These are phyloP conservation scores for Cenchrus fungigraminus DNA, from an alignment of 176 grass and related monocot species.

Conservation along the genomic window DNA sequence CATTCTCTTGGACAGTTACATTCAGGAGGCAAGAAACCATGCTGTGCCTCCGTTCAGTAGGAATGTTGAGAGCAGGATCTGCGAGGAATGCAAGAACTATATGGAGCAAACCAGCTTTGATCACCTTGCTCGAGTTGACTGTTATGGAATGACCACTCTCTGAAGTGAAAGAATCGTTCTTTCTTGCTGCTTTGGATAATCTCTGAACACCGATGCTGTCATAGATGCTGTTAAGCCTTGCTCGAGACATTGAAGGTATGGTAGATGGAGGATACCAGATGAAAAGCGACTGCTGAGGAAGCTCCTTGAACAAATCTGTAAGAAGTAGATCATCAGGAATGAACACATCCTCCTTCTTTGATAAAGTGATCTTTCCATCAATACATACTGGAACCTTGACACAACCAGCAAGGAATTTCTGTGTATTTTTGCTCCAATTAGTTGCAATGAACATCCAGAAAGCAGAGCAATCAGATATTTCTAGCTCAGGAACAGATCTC, in stretches of 20 bases:
- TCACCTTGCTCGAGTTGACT: slow-evolving; percentile 1
- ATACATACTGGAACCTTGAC: slow-evolving; percentile 53
- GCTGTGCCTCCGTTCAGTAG: slow-evolving; percentile 34
- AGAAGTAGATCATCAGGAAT: slow-evolving; percentile 72
- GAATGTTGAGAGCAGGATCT: slow-evolving; percentile 46
- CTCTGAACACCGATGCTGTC: slow-evolving; percentile 49
- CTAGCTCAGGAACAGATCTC: slow-evolving; percentile 16
- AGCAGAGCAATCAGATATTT: slow-evolving; percentile 48
- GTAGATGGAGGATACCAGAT: slow-evolving; percentile 62
- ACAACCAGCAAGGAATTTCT: slow-evolving; percentile 37
- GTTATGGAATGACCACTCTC: background rate
- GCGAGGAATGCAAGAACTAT: slow-evolving; percentile 56
- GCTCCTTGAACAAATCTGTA: slow-evolving; percentile 53
- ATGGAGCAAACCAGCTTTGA: slow-evolving; percentile 48
- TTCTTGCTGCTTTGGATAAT: slow-evolving; percentile 55
- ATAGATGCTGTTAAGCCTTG: slow-evolving; percentile 55
- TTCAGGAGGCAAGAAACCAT: slow-evolving; percentile 46
- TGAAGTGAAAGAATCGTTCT: slow-evolving; percentile 38
- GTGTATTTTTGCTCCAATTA: slow-evolving; percentile 37
- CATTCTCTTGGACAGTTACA: slow-evolving; percentile 48
- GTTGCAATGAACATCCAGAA: slow-evolving; percentile 63
- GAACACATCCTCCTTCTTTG: slow-evolving; percentile 53
- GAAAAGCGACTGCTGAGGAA: slow-evolving; percentile 46
- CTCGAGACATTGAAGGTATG: slow-evolving; percentile 18
- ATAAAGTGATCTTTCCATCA: slow-evolving; percentile 44